Base-by-base conservation (phyloP, 257 asterid species). In the Gardenia jasminoides region DNA sequence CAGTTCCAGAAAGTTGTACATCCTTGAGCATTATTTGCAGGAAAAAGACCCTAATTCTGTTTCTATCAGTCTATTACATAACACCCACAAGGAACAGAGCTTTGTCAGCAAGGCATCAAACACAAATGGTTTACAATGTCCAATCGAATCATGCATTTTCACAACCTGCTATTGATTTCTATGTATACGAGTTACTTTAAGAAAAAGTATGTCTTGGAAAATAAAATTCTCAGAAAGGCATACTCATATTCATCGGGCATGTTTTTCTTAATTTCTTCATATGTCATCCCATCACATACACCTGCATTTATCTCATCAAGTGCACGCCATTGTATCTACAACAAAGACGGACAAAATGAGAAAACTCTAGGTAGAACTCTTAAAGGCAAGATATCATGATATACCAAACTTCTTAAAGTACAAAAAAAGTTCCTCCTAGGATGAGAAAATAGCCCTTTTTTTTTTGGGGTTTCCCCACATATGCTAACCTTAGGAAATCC, bases 271-370 rank as follows among this genome's bases (percentile, higher is more conserved):
- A 96, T 89, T 89, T 96, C 98, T 80, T 93, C 99, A 72, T 96
- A 96, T n/a, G 97, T 88, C 99, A 96, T 92, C 79, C 99, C 99
- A 75, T 96, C 99, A 68, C 97, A 96, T 12, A 89, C 97, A 74
- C 99, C 99, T 16, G 97, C 86, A 88, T 96, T 93, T 82, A 96
- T 96, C 85, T 96, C 99, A 80, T 96, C 99, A 84, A 96, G 96
- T 59, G 98, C 99, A 74, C 98, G 97, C 99, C 98, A 96, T 90
- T 96, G 99, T 84, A 96, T 92, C 99, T 96, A 82, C 81, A 82
- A 81, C 67, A 71, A 69, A 64, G 47, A 41, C 56, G 31, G 58
- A 61, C 39, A 66, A 76, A 44, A 73, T 80, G 72, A 76, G 31
- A 79, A 9, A 79, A 9, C 47, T 28, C 19, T 20, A 12, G 13